A percentile compares a stretch with the other conserved stretches of the same genome.
phyloP scores from a whole-genome alignment of 1,284 basidiomycete genomes.

The Pseudozyma hubeiensis region DNA sequence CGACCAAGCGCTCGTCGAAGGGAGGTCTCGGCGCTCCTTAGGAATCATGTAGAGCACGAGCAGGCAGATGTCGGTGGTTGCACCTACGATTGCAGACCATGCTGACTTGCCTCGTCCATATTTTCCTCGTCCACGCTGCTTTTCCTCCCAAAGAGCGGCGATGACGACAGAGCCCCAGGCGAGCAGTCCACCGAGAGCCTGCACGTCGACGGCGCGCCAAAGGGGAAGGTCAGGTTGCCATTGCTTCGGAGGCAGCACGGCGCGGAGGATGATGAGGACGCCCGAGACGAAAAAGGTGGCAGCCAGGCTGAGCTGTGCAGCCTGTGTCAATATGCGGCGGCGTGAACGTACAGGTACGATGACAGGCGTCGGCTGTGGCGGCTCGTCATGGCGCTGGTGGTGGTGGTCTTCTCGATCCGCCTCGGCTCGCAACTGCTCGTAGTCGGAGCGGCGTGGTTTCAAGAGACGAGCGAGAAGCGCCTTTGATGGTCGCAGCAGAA shows the following conservation, averaged over 20 bases:
- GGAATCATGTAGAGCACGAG: constrained; percentile 49
- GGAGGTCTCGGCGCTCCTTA: constrained; percentile 23
- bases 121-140: constrained; percentile 43
- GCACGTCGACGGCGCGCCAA: constrained; percentile 58
- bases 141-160: constrained; percentile 57
- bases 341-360: constrained; percentile 58
- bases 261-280: constrained; percentile 58
- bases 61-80: constrained; percentile 43
- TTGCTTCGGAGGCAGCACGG: constrained; percentile 57
- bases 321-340: constrained; percentile 51
- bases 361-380: constrained; percentile 56
- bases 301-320: constrained; percentile 43
- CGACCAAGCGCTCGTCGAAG: constrained; percentile 47
- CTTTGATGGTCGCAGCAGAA: constrained; percentile 36
- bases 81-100: constrained; percentile 33
- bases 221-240: constrained; percentile 58
- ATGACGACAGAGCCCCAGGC: constrained; percentile 56
- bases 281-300: constrained; percentile 58
- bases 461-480: constrained; percentile 18
- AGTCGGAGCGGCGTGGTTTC: constrained; percentile 31
- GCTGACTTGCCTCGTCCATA: constrained; percentile 59
- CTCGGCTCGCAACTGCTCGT: constrained; percentile 32
- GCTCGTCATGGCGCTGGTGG: constrained; percentile 9
- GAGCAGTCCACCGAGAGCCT: constrained; percentile 56
- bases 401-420: constrained; percentile 17